phyloP scores from a whole-genome alignment of 2,329 filamentous ascomycete genomes.

The Penicillium sp. region DNA sequence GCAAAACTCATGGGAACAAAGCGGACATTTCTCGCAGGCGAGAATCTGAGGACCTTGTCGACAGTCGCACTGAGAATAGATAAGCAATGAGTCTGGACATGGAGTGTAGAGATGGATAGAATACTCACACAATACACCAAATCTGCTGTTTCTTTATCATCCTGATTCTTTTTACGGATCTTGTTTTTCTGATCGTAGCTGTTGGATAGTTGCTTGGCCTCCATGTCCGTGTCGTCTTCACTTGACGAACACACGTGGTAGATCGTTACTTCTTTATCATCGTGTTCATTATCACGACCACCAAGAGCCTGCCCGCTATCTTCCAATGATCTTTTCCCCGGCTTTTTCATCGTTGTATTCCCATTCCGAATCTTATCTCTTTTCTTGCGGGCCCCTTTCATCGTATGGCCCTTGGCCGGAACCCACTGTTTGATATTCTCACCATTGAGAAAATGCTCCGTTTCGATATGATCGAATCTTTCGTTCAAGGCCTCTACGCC shows the following conservation, averaged over 20 bases:
- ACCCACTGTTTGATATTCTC: slow-evolving; percentile 33
- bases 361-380: slow-evolving; percentile 13
- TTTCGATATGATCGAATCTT: slow-evolving; percentile 70
- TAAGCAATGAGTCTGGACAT: neutral
- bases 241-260: slow-evolving; percentile 4
- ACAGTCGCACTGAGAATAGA: neutral
- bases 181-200: neutral
- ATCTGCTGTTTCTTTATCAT: neutral
- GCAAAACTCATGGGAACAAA: neutral
- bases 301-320: neutral
- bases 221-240: neutral
- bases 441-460: slow-evolving; percentile 40
- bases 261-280: neutral
- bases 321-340: neutral
- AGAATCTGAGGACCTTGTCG: neutral
- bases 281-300: neutral
- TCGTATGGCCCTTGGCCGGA: slow-evolving; percentile 23
- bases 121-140: neutral
- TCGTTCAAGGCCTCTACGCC: slow-evolving; percentile 57
- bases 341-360: neutral
- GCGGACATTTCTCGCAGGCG: neutral
- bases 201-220: neutral
- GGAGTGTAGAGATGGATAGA: neutral
- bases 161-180: neutral
- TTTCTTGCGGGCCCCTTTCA: slow-evolving; percentile 18